Conservation (phyloP, 345 rosid genomes). For the Angophora floribunda region DNA sequence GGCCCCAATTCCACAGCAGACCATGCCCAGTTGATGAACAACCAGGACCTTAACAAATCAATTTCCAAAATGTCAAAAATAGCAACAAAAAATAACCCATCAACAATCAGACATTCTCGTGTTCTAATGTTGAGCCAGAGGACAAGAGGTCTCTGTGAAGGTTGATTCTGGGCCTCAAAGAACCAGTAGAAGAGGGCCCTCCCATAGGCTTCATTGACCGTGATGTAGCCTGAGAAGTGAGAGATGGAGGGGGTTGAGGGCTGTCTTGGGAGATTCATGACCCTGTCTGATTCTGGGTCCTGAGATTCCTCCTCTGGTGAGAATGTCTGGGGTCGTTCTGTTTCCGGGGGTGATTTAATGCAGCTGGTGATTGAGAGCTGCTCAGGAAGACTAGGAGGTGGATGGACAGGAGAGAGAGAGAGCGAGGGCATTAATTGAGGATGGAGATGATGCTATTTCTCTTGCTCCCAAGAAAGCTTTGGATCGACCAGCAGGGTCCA, state of each 20-base stretch:
- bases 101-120: neutral
- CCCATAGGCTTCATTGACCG: slow-evolving; percentile 34
- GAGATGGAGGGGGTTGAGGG: slow-evolving; percentile 32
- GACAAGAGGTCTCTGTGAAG: slow-evolving; percentile 41
- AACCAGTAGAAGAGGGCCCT: slow-evolving; percentile 72
- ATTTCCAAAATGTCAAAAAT: neutral
- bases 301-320: neutral
- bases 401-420: neutral
- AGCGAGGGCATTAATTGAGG: neutral
- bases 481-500: neutral
- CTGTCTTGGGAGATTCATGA: slow-evolving; percentile 41
- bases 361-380: neutral
- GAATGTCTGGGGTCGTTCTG: neutral
- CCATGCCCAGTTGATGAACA: slow-evolving; percentile 64
- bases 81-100: neutral
- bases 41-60: slow-evolving; percentile 37
- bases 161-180: slow-evolving; percentile 46
- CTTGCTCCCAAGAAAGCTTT: neutral
- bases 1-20: slow-evolving; percentile 52
- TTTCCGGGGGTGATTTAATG: neutral
- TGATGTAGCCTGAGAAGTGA: slow-evolving; percentile 62
- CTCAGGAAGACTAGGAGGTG: slow-evolving; percentile 1
- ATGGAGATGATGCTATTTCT: neutral
- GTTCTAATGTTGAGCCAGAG: slow-evolving; percentile 29
- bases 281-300: slow-evolving; percentile 22